Evolutionary conservation across 202 grass and related monocot genomes (phyloP), one percentile per base, ranked within the genome.

Genomic region (Saccharum hybrid): DNA sequence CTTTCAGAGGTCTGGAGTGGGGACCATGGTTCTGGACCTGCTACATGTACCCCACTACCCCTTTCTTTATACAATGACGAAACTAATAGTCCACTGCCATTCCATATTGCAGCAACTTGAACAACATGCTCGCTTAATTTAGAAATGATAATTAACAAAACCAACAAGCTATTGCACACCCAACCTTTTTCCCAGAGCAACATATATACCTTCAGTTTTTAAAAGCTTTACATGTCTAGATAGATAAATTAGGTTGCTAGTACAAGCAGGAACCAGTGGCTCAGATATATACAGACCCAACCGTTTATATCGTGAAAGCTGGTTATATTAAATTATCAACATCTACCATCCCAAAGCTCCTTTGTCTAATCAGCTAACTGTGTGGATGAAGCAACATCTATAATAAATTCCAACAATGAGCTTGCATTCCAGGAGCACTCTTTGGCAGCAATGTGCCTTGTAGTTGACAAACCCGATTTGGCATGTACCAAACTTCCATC

Each of bases 401-500:
- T 83, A 79, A 68, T 69, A 77, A 9, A 88, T 71, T 77, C 6
- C 36, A 85, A 86, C 18, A 43, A 63, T 69, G 62, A 86, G 68
- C 62, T 90, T 51, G 79, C 68, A 74, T 69, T 83, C 40, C 74
- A 69, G 74, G 67, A 63, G 0, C 34, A 74, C 66, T 71, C 21
- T 75, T 84, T 73, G 60, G 33, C 74, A 67, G 61, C 42, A 79
- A 75, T 71, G 62, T 68, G 11, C 84, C 74, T 90, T 86, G 84
- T 75, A 86, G 84, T 90, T 86, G 84, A 79, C 80, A 90, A 86
- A 56, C 69, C 60, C 33, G 74, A 52, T 86, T 90, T 86, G 88
- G 80, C 84, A 86, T 80, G 51, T 79, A 86, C 30, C 37, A 66
- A 68, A 28, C 38, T 77, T 64, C 10, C 64, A 64, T 75, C 40